Evolutionary conservation across 2,329 filamentous ascomycete genomes (phyloP), one percentile per base, ranked within the genome.

Genomic region (Sporothrix inflata): DNA sequence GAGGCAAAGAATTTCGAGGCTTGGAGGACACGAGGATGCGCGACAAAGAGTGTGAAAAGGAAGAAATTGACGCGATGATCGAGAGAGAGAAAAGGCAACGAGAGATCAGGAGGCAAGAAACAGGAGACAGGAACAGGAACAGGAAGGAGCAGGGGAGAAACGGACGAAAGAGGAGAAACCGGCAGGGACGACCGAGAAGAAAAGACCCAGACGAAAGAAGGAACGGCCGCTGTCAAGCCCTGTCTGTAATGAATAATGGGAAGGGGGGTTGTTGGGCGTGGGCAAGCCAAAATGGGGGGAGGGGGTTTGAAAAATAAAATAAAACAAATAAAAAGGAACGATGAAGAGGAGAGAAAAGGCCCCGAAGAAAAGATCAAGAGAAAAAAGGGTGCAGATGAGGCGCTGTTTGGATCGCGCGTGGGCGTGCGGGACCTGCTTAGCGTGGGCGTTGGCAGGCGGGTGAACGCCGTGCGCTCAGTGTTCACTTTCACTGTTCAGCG

Each of bases 161-260:
- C n/a, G 11, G 57, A 24, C 57, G 38, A 63, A 63, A 49, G 67
- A 66, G 42, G 67, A 70, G 71, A 72, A 47, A 70, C 21, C 27
- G 65, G 53, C 66, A 7, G 51, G 57, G 67, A 27, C 3, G 49
- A 51, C 42, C 14, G 34, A 47, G 45, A 66, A 42, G 34, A 47
- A 53, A 51, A 40, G 66, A 53, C 30, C 30, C 34, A 53, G 45
- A 51, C 53, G 16, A 30, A 24, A 30, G 21, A 49, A 61, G 24
- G 34, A 27, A 57, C 7, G 49, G 30, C 40, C 42, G 49, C 53
- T 49, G 51, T 27, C 38, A 42, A 63, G 49, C 24, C 53, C 34
- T 27, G 61, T 47, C 5, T n/a, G 38, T 38, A 55, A 63, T 57
- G 69, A 60, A 70, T 70, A 45, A 38, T 30, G 34, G 57, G 60